Evolutionary conservation across 345 rosid genomes (phyloP).

Genomic region (Aurinia saxatilis): DNA sequence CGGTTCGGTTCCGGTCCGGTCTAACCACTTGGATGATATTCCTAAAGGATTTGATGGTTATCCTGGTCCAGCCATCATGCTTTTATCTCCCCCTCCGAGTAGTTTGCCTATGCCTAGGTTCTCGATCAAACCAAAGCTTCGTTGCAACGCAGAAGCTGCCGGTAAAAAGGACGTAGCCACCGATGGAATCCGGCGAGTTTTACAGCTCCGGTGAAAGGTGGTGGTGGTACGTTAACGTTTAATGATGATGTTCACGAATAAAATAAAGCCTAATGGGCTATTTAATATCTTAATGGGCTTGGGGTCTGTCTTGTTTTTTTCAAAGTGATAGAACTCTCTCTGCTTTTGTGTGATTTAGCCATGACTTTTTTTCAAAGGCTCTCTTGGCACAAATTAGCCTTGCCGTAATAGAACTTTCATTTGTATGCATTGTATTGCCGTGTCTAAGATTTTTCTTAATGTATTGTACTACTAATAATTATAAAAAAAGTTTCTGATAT

Average conservation of each 20-base stretch:
- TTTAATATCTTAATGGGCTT: conserved; percentile 2
- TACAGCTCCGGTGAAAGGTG: conserved; percentile 49
- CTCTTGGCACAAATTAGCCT: conserved; percentile 13
- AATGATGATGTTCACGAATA: conserved; percentile 7
- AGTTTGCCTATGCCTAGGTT: conserved; percentile 73
- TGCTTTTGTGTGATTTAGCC: conserved; percentile 25
- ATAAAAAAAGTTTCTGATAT: not conserved
- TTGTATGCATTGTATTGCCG: not conserved
- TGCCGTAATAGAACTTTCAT: not conserved
- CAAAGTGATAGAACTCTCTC: conserved; percentile 23
- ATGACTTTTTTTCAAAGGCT: conserved; percentile 2
- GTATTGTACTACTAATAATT: not conserved
- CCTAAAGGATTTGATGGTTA: conserved; percentile 37
- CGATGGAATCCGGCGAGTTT: conserved; percentile 53
- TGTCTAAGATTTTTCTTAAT: not conserved
- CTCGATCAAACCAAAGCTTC: conserved; percentile 45
- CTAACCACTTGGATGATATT: conserved; percentile 37
- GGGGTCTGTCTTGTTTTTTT: not conserved
- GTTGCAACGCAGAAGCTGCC: conserved; percentile 50
- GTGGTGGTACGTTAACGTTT: conserved; percentile 5
- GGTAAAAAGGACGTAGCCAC: conserved; percentile 51
- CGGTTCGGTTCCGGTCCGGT: conserved; percentile 23
- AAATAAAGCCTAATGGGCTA: conserved; percentile 14
- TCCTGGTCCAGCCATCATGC: conserved; percentile 34
- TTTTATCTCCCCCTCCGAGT: conserved; percentile 62